phyloP scores from a whole-genome alignment of 768 basidiomycete genomes.

The Tulasnella sp. region DNA sequence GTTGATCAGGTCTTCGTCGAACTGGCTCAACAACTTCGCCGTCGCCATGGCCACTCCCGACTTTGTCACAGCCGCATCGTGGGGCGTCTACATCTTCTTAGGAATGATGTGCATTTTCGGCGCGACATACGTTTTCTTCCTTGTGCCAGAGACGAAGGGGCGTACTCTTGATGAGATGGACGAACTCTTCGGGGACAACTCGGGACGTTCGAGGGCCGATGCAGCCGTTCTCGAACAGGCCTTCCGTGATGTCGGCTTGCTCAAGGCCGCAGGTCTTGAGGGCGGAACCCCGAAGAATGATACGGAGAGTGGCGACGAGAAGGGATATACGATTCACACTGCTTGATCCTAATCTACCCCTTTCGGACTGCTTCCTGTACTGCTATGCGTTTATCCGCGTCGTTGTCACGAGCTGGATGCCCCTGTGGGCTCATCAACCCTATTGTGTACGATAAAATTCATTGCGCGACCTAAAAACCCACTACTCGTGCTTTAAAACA shows the following conservation, averaged over 20 bases:
- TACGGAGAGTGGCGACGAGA: background rate
- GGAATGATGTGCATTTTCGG: background rate
- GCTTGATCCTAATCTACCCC: background rate
- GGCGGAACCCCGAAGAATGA: background rate
- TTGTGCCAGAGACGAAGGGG: constrained; percentile 76
- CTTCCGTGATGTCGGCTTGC: background rate
- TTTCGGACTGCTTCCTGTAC: background rate
- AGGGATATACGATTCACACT: background rate
- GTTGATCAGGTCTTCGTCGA: background rate
- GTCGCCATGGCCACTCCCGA: background rate
- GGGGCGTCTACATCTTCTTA: background rate
- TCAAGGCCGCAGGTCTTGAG: background rate
- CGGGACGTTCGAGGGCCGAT: background rate
- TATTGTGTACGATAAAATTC: no score
- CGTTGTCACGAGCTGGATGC: background rate
- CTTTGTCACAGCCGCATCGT: background rate
- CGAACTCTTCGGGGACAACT: background rate
- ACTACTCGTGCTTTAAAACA: background rate
- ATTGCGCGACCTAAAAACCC: no score
- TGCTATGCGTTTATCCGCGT: background rate
- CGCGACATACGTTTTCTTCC: constrained; percentile 54
- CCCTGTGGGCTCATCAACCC: no score
- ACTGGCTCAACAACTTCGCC: constrained; percentile 9
- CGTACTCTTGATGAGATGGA: constrained; percentile 56
- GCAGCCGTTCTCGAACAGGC: background rate